Evolutionary conservation across 805 yeast genomes (phyloP), one percentile per base, ranked within the genome.

Genomic region (Scheffersomyces amazonensis): DNA sequence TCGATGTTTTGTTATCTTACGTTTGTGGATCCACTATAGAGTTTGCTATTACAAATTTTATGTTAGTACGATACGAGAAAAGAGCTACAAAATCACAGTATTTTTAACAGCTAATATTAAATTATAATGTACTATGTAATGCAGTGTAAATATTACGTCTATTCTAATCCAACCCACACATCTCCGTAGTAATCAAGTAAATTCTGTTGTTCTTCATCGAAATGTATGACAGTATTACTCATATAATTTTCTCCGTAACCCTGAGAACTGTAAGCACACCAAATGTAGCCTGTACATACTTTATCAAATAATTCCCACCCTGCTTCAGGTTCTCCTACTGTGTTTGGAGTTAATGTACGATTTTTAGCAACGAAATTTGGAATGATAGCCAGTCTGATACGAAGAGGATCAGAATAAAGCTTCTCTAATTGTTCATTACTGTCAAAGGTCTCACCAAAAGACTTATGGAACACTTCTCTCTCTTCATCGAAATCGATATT

Each of bases 201-300:
- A 11, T 52, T 54, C 3, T 37, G 40, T 7, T 54, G 44, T n/a
- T 57, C 56, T 2, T 54, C 42, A n/a, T 52, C 49, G 61, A 68
- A 70, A 28, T 62, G 61, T 16, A 78, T 63, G 17, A 76, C 44
- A 12, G 57, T 54, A 18, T 84, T 84, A 7, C 48, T 48, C 33
- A 68, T 69, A 30, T 60, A 56, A 19, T 62, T 65, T 22, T 58
- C 62, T 28, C 58, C 64, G 9, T 52, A 80, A n/a, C 83, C 83
- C 42, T 78, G 62, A 15, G 62, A 52, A 42, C 78, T 77, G 50
- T 76, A 77, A 0, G 81, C 83, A 62, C 84, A 79, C 78, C 83
- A 80, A 9, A 74, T 48, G 49, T 79, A 79, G 15, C 71, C 67
- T 24, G 69, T 68, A 58, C 86, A 80, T 41, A 75, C 73, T 15